Conservation (phyloP, 345 rosid genomes). For the Moricandia arvensis region DNA sequence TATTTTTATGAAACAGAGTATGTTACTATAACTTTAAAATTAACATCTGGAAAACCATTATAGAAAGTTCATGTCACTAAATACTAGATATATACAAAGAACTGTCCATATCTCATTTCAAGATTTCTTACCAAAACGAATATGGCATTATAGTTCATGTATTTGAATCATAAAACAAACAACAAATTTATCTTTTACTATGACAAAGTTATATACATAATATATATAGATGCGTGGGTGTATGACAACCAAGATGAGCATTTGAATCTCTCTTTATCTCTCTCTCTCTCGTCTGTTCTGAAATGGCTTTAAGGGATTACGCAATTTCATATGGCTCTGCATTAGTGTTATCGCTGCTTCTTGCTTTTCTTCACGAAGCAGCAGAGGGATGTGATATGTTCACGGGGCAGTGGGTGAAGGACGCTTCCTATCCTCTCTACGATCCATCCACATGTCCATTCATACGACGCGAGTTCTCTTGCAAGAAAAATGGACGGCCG, state of each 20-base stretch:
- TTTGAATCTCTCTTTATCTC: conserved; percentile 35
- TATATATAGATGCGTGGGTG: conserved; percentile 27
- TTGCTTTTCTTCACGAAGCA: neutral
- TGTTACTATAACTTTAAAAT: neutral
- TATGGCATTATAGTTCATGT: too few species aligned
- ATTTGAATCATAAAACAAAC: neutral
- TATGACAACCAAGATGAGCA: conserved; percentile 29
- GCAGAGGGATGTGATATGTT: conserved; percentile 50
- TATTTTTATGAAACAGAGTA: too few species aligned
- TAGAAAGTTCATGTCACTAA: neutral
- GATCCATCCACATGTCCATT: conserved; percentile 60
- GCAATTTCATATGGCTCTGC: conserved; percentile 19
- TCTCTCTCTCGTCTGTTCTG: neutral
- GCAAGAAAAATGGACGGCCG: conserved; percentile 70
- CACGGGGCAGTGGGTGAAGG: conserved; percentile 69
- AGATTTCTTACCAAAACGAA: too few species aligned
- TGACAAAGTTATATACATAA: neutral
- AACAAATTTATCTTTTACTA: too few species aligned
- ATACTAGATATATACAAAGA: neutral
- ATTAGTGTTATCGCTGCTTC: conserved; percentile 10
- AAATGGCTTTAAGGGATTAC: conserved; percentile 33
- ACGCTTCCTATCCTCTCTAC: conserved; percentile 64
- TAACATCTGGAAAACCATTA: neutral
- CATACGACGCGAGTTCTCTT: conserved; percentile 61
- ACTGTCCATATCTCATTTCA: too few species aligned